These are phyloP conservation scores for Colletotrichum endophyticum DNA, from an alignment of 2,329 filamentous ascomycete species.

Conservation along the genomic window DNA sequence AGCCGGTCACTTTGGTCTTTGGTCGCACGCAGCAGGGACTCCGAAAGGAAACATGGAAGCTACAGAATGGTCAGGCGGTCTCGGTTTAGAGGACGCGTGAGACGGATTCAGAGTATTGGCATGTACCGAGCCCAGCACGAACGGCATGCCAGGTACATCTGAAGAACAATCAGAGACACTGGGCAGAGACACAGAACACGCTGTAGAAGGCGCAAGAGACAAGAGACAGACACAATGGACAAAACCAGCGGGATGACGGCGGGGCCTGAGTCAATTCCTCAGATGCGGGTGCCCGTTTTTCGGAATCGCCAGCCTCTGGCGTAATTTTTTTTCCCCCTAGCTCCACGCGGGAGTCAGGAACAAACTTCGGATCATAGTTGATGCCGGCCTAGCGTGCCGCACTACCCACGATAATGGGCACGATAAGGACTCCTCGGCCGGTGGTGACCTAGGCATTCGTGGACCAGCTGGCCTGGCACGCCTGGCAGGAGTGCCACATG, in stretches of 20 bases:
- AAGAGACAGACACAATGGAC: not conserved
- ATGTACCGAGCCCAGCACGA: not conserved
- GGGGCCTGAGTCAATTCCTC: slow-evolving; percentile 13
- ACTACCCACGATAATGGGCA: not conserved
- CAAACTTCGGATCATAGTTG: slow-evolving; percentile 4
- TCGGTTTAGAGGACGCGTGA: not conserved
- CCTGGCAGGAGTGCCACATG: not conserved
- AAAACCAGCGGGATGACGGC: slow-evolving; percentile 1
- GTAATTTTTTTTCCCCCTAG: not conserved
- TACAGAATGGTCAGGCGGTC: not conserved
- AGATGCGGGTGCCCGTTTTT: slow-evolving; percentile 11
- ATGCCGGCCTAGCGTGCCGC: not conserved
- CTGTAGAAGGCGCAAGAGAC: not conserved
- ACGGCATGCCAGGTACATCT: not conserved
- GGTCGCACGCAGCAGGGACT: not conserved
- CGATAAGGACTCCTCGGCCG: not conserved
- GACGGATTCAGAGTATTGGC: not conserved
- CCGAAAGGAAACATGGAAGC: not conserved
- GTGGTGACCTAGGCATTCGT: not conserved
- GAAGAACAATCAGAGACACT: not conserved
- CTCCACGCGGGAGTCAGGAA: slow-evolving; percentile 11
- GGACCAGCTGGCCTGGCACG: not conserved
- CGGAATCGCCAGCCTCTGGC: slow-evolving; percentile 12
- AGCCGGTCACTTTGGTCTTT: slow-evolving; percentile 2
- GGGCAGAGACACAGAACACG: not conserved